phyloP scores from a whole-genome alignment of 139 green algal species.

The Chlamydomonas schloesseri region DNA sequence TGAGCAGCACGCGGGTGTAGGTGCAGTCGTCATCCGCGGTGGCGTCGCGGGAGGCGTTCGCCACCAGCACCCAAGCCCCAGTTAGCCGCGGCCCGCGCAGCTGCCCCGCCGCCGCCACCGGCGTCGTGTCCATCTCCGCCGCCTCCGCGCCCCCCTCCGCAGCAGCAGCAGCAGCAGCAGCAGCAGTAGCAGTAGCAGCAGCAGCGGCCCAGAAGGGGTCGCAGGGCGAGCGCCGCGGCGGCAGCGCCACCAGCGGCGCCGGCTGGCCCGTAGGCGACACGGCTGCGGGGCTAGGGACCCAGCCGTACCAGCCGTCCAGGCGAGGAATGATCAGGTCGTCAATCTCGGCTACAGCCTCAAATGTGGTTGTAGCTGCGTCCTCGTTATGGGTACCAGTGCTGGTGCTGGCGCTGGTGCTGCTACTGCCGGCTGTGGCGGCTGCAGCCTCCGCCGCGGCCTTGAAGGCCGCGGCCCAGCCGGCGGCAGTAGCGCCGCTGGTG shows the following conservation, averaged over 20 bases:
- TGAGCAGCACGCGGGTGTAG: not conserved
- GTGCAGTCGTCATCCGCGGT: not conserved
- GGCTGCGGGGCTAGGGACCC: slow-evolving; percentile 18
- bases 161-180: not conserved
- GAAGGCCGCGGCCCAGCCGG: not conserved
- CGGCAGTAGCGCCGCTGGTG: not conserved
- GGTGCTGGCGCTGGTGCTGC: not conserved
- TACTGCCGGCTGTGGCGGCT: too few relatives aligned
- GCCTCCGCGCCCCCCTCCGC: not conserved
- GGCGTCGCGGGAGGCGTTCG: not conserved
- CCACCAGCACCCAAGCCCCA: slow-evolving; percentile 2
- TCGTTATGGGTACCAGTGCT: not conserved
- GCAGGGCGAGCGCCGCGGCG: not conserved
- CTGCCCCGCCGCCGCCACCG: not conserved
- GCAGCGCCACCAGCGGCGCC: not conserved
- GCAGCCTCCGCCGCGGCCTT: not conserved
- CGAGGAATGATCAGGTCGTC: not conserved
- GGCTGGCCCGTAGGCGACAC: not conserved
- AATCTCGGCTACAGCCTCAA: not conserved
- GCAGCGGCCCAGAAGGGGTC: not conserved
- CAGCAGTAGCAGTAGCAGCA: not conserved
- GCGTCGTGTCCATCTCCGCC: not conserved
- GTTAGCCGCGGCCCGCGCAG: not conserved
- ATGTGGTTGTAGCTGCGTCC: not conserved
- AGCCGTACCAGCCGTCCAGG: slow-evolving; percentile 36